Evolutionary conservation across 2,329 filamentous ascomycete species (phyloP), one percentile per base, ranked within the genome.

Genomic region (Diplodia mutila): DNA sequence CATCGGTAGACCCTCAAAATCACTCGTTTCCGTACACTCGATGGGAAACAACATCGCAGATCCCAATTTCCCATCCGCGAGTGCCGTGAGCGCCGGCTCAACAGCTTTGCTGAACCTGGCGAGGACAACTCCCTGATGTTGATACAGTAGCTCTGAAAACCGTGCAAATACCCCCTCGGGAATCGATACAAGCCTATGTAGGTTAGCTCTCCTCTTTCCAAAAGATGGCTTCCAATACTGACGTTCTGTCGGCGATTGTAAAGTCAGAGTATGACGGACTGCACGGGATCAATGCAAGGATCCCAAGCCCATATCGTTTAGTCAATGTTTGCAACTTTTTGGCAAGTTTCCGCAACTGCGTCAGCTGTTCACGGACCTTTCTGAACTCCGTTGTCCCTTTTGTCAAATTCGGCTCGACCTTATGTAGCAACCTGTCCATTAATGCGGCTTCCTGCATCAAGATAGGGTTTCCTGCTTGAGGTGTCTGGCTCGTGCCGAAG

Each of bases 221-320:
- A 53, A 25, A 39, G 37, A 16, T 51, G 42, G 39, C 9, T 4
- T 46, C 29, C 2, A 61, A 34, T 34, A 65, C 68, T 61, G 23
- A 61, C 68, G 49, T 67, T 34, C 14, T 61, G 29, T 69, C 68
- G 11, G 53, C 49, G 6, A 67, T n/a, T 49, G 23, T 27, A 32
- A 67, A 37, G n/a, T 63, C 68, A 11, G 65, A 61, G n/a, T 65
- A 59, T 1, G 61, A 18, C 11, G 68, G 53, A 3, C 68, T 52
- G 37, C 14, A 67, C 34, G 68, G 65, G 5, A 69, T 59, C 42
- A 69, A 34, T 27, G 68, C 65, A 16, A 69, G 65, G 14, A 69
- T 49, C 6, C 68, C 68, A 69, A 66, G 54, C 6, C 68, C 65
- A 29, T 67, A 69, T 11, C 23, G 18, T 4, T 65, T 51, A 18